Evolutionary conservation across 257 asterid species (phyloP).

Genomic region (Solanum clarkiae): DNA sequence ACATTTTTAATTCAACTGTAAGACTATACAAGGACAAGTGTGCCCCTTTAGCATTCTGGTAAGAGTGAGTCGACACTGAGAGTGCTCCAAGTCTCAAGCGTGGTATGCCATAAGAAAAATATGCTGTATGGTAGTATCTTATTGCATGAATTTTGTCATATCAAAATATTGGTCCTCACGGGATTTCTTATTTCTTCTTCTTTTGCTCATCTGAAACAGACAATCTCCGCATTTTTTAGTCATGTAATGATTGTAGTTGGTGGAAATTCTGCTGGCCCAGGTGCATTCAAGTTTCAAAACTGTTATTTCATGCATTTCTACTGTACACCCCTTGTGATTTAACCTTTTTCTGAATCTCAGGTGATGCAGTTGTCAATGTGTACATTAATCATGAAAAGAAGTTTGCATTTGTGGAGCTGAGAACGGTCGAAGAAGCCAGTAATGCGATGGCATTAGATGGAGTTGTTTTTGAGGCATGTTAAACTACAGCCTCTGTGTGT

Average conservation of each 20-base stretch:
- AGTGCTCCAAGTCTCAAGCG: background rate
- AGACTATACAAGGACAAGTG: background rate
- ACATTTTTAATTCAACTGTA: background rate
- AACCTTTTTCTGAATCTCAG: constrained; percentile 24
- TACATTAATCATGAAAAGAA: constrained; percentile 71
- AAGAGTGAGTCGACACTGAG: background rate
- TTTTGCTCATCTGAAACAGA: constrained; percentile 26
- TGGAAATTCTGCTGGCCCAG: constrained; percentile 98
- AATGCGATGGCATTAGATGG: constrained; percentile 80
- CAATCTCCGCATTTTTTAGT: constrained; percentile 85
- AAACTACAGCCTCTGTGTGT: background rate
- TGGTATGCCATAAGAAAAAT: background rate
- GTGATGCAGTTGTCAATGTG: constrained; percentile 96
- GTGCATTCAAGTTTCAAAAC: constrained; percentile 18
- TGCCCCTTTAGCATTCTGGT: background rate
- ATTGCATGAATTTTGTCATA: background rate
- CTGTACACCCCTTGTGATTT: background rate
- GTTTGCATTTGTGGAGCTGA: constrained; percentile 79
- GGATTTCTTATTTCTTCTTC: background rate
- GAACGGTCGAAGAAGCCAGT: constrained; percentile 74
- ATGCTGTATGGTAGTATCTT: background rate
- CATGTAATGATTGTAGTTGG: constrained; percentile 95
- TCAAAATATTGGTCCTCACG: background rate
- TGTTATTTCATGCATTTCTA: background rate
- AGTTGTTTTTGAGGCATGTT: constrained; percentile 46